Evolutionary conservation across 345 rosid genomes (phyloP).

Genomic region (Brassica juncea): DNA sequence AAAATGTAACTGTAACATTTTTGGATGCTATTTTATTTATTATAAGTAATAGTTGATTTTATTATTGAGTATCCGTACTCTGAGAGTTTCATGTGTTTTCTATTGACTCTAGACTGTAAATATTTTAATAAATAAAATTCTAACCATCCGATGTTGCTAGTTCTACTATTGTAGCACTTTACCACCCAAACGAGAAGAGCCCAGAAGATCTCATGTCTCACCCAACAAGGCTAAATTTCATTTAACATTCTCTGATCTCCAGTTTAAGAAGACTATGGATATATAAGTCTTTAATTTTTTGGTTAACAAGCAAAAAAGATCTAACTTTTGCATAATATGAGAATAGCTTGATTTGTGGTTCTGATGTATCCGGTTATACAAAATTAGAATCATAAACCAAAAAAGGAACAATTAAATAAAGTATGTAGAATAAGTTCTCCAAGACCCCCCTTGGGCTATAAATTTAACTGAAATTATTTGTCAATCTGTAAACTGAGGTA

Average conservation of each 20-base stretch:
- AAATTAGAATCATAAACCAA: background rate
- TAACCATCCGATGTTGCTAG: background rate
- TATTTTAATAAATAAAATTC: background rate
- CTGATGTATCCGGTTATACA: background rate
- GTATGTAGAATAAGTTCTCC: slow-evolving; percentile 31
- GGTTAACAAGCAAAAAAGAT: background rate
- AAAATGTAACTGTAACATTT: background rate
- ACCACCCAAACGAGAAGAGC: background rate
- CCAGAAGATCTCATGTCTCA: background rate
- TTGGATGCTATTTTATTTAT: background rate
- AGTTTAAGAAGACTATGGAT: background rate
- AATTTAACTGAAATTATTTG: slow-evolving; percentile 2
- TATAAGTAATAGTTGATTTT: background rate
- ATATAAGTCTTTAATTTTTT: background rate
- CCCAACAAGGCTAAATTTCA: background rate
- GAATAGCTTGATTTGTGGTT: background rate
- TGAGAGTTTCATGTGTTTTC: background rate
- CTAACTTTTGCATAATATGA: background rate
- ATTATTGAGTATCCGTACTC: background rate
- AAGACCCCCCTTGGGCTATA: slow-evolving; percentile 18
- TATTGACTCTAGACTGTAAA: background rate
- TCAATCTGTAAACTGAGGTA: slow-evolving; percentile 1
- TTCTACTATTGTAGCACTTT: background rate
- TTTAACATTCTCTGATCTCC: background rate
- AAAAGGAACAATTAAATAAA: background rate